Evolutionary conservation across 192 early-diverging fungal species (phyloP).

Genomic region (Coemansia sp.): DNA sequence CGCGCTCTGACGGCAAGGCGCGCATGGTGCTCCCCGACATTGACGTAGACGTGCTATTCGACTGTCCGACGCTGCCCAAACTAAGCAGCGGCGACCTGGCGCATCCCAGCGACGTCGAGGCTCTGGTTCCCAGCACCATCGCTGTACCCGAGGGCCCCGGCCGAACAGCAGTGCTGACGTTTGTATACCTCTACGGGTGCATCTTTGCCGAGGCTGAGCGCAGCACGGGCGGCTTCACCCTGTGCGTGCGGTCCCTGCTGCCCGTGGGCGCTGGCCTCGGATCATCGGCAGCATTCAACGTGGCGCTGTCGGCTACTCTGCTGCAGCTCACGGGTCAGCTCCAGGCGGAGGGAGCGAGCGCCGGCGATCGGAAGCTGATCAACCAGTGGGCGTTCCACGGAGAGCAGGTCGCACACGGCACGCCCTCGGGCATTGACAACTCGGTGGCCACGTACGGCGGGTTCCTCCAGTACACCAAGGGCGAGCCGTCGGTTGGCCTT

Average conservation of each 20-base stretch:
- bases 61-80: conserved; percentile 6
- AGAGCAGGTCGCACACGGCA: conserved; percentile 95
- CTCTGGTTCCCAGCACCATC: conserved; percentile 12
- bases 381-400: conserved; percentile 92
- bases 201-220: conserved; percentile 22
- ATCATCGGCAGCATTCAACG: conserved; percentile 92
- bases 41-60: conserved; percentile 41
- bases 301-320: conserved; percentile 76
- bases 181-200: conserved; percentile 65
- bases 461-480: conserved; percentile 72
- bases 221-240: conserved; percentile 44
- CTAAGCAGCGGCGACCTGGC: conserved; percentile 1
- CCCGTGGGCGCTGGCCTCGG: conserved; percentile 96
- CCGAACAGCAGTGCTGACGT: conserved; percentile 63
- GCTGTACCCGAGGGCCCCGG: conserved; percentile 33
- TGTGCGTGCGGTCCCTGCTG: conserved; percentile 73
- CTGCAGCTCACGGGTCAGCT: conserved; percentile 59
- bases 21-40: conserved; percentile 69
- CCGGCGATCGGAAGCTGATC: conserved; percentile 57
- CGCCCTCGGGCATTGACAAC: conserved; percentile 96
- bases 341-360: conserved; percentile 13
- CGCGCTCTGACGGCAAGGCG: conserved; percentile 52
- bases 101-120: conserved; percentile 17
- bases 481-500: conserved; percentile 57
- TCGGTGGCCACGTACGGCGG: conserved; percentile 88